These are phyloP conservation scores for Penicillium paradoxum DNA, from an alignment of 495 filamentous ascomycete species.

Conservation along the genomic window DNA sequence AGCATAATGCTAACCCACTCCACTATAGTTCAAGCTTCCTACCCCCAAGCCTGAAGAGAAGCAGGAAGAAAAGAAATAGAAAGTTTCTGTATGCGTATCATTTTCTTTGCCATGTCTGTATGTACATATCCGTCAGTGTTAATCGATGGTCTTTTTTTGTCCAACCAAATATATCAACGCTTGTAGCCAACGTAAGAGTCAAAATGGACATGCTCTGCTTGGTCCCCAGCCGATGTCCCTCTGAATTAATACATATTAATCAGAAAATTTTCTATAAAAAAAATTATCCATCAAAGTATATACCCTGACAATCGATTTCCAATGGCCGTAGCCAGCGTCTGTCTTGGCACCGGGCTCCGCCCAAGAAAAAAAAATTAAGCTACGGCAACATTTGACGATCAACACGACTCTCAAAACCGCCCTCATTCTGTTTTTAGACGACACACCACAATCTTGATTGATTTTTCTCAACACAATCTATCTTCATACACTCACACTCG, in stretches of 20 bases:
- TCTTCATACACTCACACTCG: background rate
- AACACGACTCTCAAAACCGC: background rate
- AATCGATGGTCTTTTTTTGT: slow-evolving; percentile 28
- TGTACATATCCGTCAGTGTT: slow-evolving; percentile 43
- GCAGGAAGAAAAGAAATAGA: slow-evolving; percentile 92
- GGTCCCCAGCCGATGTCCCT: too few species aligned
- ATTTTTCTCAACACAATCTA: background rate
- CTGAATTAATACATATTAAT: too few species aligned
- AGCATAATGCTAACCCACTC: slow-evolving; percentile 9
- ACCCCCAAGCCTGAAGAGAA: slow-evolving; percentile 91
- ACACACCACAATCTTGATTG: background rate
- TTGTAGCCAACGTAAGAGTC: background rate
- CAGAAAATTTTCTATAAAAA: background rate
- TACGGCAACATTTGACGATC: slow-evolving; percentile 6
- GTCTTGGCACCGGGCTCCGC: slow-evolving; percentile 24
- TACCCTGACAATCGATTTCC: background rate
- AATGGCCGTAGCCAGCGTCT: slow-evolving; percentile 11
- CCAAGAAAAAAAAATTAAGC: slow-evolving; percentile 19
- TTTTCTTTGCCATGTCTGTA: slow-evolving; percentile 37
- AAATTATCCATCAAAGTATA: too few species aligned
- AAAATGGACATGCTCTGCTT: too few species aligned
- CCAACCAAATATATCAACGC: background rate
- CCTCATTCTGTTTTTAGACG: background rate
- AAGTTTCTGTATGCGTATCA: slow-evolving; percentile 35
- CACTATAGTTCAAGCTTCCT: slow-evolving; percentile 74